Base-by-base conservation (phyloP, 768 basidiomycete species). In the Vararia minispora region DNA sequence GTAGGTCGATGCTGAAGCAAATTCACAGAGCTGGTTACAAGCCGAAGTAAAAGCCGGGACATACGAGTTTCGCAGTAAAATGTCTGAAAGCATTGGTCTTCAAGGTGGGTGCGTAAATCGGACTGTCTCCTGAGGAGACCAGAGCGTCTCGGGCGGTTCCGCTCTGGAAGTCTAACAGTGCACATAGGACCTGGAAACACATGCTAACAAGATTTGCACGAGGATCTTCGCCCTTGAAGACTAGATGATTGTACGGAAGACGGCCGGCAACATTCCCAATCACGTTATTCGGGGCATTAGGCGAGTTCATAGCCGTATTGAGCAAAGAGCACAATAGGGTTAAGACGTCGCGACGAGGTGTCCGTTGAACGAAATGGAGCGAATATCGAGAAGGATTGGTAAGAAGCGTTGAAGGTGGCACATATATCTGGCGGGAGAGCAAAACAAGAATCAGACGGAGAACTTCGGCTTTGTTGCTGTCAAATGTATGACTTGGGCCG, bases 311-410 rank as follows among this genome's bases (percentile, higher is more conserved):
- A 39, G 78, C 76, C 8, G 88, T 94, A 55, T 99, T 99, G 42
- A 99, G 64, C 31, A 95, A 63, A 4, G 92, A 97, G 59, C 94
- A 99, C 6, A 99, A 62, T 20, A 97, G 63, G 3, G 92, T 91
- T 39, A 99, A 68, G n/a, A 92, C 79, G 49, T 91, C 74, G 29
- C 83, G 74, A 39, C 89, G 71, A 42, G 80, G 68, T 37, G 76
- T 72, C 56, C 77, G 67, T 57, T 88, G 83, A 8, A 83, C 79
- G 33, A 88, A 66, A 53, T 88, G 74, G 6, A 84, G 69, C 13
- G 86, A 75, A 52, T 86, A 90, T 30, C 74, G 67, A 3, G 85
- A 83, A 0, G 84, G 82, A 37, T 72, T 76, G 13, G 74, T 70
- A 58, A 82, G 74, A 16, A 95, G 59, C 5, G 73, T 68, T 13